Conservation (phyloP, 805 yeast species). For the Saturnispora besseyi region DNA sequence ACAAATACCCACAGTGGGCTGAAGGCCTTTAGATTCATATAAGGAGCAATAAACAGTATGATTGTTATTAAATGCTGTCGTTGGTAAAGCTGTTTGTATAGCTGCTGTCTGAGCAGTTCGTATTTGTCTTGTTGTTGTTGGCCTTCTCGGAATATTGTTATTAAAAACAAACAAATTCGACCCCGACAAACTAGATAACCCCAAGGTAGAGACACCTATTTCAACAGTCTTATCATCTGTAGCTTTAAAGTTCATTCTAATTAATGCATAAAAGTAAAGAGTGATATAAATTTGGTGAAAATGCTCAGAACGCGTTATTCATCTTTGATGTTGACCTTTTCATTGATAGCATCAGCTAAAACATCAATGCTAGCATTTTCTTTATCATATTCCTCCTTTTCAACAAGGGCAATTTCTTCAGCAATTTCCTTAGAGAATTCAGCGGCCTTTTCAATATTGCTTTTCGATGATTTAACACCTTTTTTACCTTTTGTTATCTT, state of each 20-base stretch:
- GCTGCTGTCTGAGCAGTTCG: background rate
- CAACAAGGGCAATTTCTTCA: constrained; percentile 2
- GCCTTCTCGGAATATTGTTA: background rate
- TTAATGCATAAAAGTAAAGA: background rate
- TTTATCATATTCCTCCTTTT: background rate
- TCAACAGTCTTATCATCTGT: too few species aligned
- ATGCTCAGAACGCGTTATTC: background rate
- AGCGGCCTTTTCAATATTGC: background rate
- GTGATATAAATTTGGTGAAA: background rate
- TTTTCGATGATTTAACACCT: background rate
- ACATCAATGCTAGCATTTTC: constrained; percentile 7
- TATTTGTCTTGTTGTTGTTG: too few species aligned
- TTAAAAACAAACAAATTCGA: background rate
- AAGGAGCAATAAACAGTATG: constrained; percentile 11
- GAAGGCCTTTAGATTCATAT: constrained; percentile 17
- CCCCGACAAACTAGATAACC: background rate
- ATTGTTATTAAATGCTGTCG: background rate
- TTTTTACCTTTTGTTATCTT: constrained; percentile 8
- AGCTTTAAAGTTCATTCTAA: too few species aligned
- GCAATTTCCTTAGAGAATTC: constrained; percentile 11
- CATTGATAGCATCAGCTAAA: constrained; percentile 8
- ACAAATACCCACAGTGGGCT: constrained; percentile 32
- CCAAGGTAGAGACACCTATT: background rate
- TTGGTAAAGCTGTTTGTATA: background rate
- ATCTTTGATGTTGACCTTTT: constrained; percentile 5